Evolutionary conservation across 192 early-diverging fungal genomes (phyloP).

Genomic region (Coemansia sp.): DNA sequence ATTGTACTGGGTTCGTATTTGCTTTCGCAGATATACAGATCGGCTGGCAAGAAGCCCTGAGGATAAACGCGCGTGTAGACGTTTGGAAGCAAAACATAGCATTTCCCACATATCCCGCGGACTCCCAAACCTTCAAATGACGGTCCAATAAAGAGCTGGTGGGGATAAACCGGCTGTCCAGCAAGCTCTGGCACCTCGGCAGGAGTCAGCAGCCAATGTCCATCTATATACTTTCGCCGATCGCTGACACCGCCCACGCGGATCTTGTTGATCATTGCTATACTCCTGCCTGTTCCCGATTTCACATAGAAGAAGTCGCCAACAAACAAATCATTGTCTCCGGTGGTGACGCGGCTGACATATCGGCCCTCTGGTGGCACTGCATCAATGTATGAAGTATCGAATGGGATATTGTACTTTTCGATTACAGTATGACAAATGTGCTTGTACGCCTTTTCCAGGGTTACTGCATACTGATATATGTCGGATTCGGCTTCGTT

Average conservation of each 20-base stretch:
- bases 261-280: conserved; percentile 49
- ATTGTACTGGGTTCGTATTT: conserved; percentile 16
- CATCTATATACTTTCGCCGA: conserved; percentile 54
- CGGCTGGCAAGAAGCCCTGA: conserved; percentile 42
- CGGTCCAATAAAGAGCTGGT: conserved; percentile 48
- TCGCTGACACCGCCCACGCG: conserved; percentile 40
- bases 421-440: conserved; percentile 29
- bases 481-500: conserved; percentile 85
- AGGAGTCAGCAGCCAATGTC: conserved; percentile 50
- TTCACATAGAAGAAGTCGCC: conserved; percentile 55
- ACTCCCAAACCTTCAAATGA: conserved; percentile 43
- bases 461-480: conserved; percentile 67
- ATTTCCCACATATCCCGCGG: conserved; percentile 45
- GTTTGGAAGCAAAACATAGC: conserved; percentile 43
- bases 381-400: conserved; percentile 42
- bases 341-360: conserved; percentile 38
- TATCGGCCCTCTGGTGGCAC: conserved; percentile 40
- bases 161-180: conserved; percentile 48
- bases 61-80: conserved; percentile 52
- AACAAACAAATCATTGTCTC: conserved; percentile 45
- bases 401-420: conserved; percentile 48
- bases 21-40: conserved; percentile 50
- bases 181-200: conserved; percentile 49
- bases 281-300: conserved; percentile 19
- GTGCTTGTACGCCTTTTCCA: conserved; percentile 44